A percentile compares a stretch with the other conserved stretches of the same genome.
Evolutionary conservation across 352 stramenopile genomes (phyloP).

Genomic region (Phytophthora sansomeana): DNA sequence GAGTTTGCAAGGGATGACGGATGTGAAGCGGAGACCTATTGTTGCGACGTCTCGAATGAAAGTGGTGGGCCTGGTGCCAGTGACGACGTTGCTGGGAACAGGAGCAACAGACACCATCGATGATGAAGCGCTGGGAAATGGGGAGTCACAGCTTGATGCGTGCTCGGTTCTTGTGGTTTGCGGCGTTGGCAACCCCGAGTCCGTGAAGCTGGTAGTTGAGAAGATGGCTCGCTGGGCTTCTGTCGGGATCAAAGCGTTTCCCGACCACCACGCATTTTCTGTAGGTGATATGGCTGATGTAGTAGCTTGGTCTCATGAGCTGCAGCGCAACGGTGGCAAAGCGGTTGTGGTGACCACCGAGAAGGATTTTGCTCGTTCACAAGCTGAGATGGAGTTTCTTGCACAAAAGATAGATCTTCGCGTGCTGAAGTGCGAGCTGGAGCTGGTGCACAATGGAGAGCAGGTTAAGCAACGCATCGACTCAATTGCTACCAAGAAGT

Average conservation of each 20-base stretch:
- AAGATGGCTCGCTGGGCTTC: constrained; percentile 35
- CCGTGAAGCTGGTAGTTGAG: constrained; percentile 55
- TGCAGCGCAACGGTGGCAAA: constrained; percentile 16
- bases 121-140: background rate
- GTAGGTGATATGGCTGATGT: constrained; percentile 46
- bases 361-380: constrained; percentile 62
- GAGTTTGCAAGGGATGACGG: constrained; percentile 20
- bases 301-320: constrained; percentile 10
- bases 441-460: constrained; percentile 41
- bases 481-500: background rate
- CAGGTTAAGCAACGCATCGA: constrained; percentile 25
- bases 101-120: background rate
- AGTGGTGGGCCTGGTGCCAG: constrained; percentile 39
- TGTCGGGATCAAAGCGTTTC: constrained; percentile 59
- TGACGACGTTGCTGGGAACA: constrained; percentile 4
- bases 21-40: constrained; percentile 21
- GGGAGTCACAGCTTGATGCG: constrained; percentile 11
- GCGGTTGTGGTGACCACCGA: constrained; percentile 72
- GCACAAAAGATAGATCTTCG: constrained; percentile 29
- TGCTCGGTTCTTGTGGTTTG: constrained; percentile 55
- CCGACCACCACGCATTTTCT: constrained; percentile 69
- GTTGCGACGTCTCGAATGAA: constrained; percentile 64
- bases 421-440: constrained; percentile 50
- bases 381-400: constrained; percentile 17
- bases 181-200: constrained; percentile 74